Evolutionary conservation across 2,329 filamentous ascomycete species (phyloP).

Genomic region (Rosellinia necatrix): DNA sequence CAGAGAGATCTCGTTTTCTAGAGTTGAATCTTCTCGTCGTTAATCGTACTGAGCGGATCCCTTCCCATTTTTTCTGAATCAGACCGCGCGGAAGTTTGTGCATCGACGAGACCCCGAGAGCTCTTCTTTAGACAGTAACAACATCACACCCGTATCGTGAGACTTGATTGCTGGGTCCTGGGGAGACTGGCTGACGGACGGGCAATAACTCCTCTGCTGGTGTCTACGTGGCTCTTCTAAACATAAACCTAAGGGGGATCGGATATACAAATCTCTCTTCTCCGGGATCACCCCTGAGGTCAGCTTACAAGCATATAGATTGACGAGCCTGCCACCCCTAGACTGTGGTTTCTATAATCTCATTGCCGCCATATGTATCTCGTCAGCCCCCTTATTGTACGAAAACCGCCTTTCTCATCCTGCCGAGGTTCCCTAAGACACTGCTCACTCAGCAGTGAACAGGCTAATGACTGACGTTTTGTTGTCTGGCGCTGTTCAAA

Average conservation of each 20-base stretch:
- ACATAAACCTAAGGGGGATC: background rate
- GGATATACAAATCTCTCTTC: background rate
- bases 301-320: conserved; percentile 22
- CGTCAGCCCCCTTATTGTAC: background rate
- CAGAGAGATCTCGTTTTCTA: conserved; percentile 2
- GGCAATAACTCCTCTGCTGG: too few relatives aligned
- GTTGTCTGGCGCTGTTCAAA: background rate
- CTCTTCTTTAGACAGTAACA: too few relatives aligned
- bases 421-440: background rate
- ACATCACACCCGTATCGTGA: too few relatives aligned
- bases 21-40: background rate
- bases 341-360: background rate
- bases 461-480: too few relatives aligned
- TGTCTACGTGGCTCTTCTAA: background rate
- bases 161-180: too few relatives aligned
- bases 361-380: background rate
- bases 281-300: background rate
- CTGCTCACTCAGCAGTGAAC: background rate
- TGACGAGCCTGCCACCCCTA: background rate
- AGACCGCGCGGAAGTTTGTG: too few relatives aligned
- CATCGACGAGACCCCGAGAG: too few relatives aligned
- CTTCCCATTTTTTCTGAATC: background rate
- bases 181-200: too few relatives aligned
- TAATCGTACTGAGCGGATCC: background rate
- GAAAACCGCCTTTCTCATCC: background rate